Percentiles rank a stretch among this genome's conserved stretches.
Conservation (phyloP, 2,329 filamentous ascomycete species). For the Polychaeton citri region DNA sequence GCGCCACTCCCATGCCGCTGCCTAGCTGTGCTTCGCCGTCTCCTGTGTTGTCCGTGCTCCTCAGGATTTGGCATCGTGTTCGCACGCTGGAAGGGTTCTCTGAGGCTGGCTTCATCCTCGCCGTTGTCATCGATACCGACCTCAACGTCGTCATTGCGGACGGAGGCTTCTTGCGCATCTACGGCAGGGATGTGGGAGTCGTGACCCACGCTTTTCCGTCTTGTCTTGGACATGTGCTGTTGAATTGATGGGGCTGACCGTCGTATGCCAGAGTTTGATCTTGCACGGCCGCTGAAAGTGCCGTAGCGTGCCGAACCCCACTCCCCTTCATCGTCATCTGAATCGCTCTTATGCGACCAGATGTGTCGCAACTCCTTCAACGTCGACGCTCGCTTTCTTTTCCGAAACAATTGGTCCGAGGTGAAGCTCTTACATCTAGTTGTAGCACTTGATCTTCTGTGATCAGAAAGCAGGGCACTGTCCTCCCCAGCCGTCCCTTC, state of each 20-base stretch:
- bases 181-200: too few relatives aligned
- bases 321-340: conserved; percentile 2
- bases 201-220: too few relatives aligned
- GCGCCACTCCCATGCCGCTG: conserved; percentile 11
- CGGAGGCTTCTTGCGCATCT: too few relatives aligned
- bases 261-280: background rate
- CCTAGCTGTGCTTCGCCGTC: conserved; percentile 10
- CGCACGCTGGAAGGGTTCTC: conserved; percentile 6
- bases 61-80: conserved; percentile 8
- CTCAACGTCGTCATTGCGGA: background rate
- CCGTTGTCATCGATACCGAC: background rate
- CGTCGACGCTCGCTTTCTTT: conserved; percentile 18
- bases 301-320: background rate
- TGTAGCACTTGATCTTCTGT: background rate
- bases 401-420: conserved; percentile 6
- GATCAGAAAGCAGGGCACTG: conserved; percentile 6
- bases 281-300: background rate
- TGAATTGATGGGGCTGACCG: background rate
- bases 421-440: conserved; percentile 3
- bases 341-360: conserved; percentile 11
- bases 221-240: too few relatives aligned
- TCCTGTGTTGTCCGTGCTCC: conserved; percentile 3
- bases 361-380: conserved; percentile 19
- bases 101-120: conserved; percentile 1
- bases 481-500: conserved; percentile 10